These are phyloP conservation scores for Herpetomonas tarakana DNA, from an alignment of 208 protist species.

Conservation along the genomic window DNA sequence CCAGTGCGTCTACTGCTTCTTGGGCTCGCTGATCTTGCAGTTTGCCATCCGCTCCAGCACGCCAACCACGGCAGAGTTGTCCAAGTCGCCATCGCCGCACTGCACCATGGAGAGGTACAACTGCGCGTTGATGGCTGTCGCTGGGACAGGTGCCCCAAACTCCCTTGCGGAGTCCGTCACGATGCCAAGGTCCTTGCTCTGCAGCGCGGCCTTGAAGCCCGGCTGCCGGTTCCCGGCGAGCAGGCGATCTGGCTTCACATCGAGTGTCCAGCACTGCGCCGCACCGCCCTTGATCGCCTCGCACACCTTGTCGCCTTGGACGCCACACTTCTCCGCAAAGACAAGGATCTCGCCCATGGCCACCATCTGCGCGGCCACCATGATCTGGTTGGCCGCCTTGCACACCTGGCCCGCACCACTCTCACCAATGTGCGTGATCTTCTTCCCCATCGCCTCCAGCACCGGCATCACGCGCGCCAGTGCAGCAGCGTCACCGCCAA, in stretches of 20 bases:
- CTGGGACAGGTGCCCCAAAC: conserved; percentile 87
- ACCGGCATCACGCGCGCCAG: conserved; percentile 70
- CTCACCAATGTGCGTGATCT: conserved; percentile 83
- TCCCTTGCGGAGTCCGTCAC: conserved; percentile 88
- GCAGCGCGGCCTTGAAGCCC: conserved; percentile 94
- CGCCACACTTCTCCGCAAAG: conserved; percentile 90
- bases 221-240: conserved; percentile 92
- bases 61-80: conserved; percentile 92
- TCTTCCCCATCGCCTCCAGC: conserved; percentile 80
- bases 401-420: conserved; percentile 93
- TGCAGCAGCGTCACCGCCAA: conserved; percentile 86
- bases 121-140: conserved; percentile 86
- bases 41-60: conserved; percentile 91
- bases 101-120: conserved; percentile 91
- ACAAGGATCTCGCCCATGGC: conserved; percentile 94
- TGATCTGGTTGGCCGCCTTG: conserved; percentile 96
- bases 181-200: conserved; percentile 94
- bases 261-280: conserved; percentile 93
- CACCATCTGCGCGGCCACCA: conserved; percentile 93
- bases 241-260: conserved; percentile 89
- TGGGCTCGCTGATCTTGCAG: conserved; percentile 74
- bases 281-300: conserved; percentile 88
- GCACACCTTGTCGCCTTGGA: conserved; percentile 78
- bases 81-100: conserved; percentile 86
- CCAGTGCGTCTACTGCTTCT: conserved; percentile 22